Evolutionary conservation across 2,329 filamentous ascomycete genomes (phyloP).

Genomic region (Venturia aucupariae): DNA sequence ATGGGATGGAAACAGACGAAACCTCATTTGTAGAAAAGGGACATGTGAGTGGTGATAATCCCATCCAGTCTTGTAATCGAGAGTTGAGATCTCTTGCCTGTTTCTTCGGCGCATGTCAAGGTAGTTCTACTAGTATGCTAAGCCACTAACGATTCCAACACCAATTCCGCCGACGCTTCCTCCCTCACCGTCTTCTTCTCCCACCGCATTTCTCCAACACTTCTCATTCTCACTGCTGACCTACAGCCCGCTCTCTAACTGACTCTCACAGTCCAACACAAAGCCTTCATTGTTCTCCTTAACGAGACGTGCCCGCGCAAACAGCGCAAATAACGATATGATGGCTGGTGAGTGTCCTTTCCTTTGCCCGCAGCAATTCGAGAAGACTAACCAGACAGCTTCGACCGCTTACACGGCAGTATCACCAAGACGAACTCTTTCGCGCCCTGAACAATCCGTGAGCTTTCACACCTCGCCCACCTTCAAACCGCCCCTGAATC

Average conservation of each 20-base stretch:
- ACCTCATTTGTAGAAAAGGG: not conserved
- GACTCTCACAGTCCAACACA: not conserved
- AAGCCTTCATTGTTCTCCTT: not conserved
- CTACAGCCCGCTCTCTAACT: not conserved
- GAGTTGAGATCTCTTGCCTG: not conserved
- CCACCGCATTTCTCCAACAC: not conserved
- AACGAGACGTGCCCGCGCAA: not conserved
- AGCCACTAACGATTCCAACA: not conserved
- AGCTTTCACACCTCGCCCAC: not conserved
- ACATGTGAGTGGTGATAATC: not conserved
- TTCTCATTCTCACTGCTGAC: not conserved
- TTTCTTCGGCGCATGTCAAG: not conserved
- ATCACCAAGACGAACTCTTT: conserved; percentile 33
- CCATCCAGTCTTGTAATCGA: not conserved
- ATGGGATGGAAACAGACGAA: conserved; percentile 20
- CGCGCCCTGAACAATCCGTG: conserved; percentile 19
- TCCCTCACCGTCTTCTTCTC: not conserved
- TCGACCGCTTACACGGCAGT: conserved; percentile 37
- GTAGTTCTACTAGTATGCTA: too few species aligned
- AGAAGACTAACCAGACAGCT: conserved; percentile 1
- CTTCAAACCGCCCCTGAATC: not conserved
- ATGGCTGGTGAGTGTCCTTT: conserved; percentile 10
- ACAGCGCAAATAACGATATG: conserved; percentile 4
- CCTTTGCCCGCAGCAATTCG: not conserved
- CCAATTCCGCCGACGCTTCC: not conserved